Evolutionary conservation across 1,139 yeast species (phyloP).

Genomic region (Arxiozyma slooffiae): DNA sequence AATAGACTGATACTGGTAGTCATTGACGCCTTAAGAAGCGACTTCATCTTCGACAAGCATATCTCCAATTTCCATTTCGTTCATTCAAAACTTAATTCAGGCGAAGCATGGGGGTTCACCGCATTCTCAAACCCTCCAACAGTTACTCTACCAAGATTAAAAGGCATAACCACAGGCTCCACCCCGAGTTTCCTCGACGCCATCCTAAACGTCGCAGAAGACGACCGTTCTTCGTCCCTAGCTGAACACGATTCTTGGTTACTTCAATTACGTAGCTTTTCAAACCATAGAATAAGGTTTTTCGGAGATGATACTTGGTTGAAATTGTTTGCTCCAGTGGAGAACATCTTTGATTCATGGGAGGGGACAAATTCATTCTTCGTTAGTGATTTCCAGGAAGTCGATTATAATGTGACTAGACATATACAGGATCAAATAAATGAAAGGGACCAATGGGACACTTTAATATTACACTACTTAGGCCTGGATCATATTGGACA

Average conservation of each 20-base stretch:
- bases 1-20: conserved; percentile 69
- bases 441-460: conserved; percentile 59
- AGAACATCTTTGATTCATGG: conserved; percentile 42
- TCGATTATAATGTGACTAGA: conserved; percentile 85
- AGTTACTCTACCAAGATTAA: conserved; percentile 68
- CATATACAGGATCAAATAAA: conserved; percentile 40
- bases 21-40: conserved; percentile 86
- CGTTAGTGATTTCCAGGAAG: conserved; percentile 89
- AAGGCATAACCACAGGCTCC: conserved; percentile 75
- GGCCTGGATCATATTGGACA: conserved; percentile 98
- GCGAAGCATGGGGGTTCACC: conserved; percentile 76
- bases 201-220: conserved; percentile 86
- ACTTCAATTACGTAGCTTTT: conserved; percentile 43
- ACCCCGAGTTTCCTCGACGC: conserved; percentile 79
- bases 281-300: conserved; percentile 52
- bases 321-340: conserved; percentile 56
- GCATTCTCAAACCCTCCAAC: conserved; percentile 86
- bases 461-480: conserved; percentile 74
- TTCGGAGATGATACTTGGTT: conserved; percentile 98
- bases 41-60: conserved; percentile 60
- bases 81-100: conserved; percentile 53
- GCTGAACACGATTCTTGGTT: conserved; percentile 82
- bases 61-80: conserved; percentile 52
- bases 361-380: conserved; percentile 94
- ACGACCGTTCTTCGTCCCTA: conserved; percentile 68